A percentile compares a stretch with the other conserved stretches of the same genome.
Evolutionary conservation across 371 early-diverging fungal species (phyloP).

Genomic region (Lichtheimia ornata): DNA sequence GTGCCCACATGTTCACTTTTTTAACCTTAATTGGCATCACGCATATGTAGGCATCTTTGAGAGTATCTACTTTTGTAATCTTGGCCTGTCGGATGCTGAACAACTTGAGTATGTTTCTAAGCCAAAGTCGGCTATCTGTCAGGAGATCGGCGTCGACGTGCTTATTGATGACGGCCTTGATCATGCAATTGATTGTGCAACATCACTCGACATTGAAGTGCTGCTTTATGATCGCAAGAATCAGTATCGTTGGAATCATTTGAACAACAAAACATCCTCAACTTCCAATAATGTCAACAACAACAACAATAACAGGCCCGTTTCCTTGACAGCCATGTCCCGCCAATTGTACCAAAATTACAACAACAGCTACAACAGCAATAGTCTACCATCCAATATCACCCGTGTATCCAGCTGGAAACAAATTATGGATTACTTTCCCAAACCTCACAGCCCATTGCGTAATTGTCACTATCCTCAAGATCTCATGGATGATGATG

Average conservation of each 20-base stretch:
- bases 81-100: conserved; percentile 45
- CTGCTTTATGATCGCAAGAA: conserved; percentile 53
- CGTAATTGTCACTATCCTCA: conserved; percentile 33
- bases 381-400: conserved; percentile 35
- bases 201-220: conserved; percentile 45
- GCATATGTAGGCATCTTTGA: conserved; percentile 45
- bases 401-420: conserved; percentile 46
- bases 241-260: conserved; percentile 51
- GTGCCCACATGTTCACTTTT: not conserved
- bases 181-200: conserved; percentile 50
- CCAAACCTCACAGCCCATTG: conserved; percentile 44
- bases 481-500: conserved; percentile 25
- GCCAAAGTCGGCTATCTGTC: conserved; percentile 53
- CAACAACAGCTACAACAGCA: not conserved
- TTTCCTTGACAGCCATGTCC: conserved; percentile 30
- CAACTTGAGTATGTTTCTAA: conserved; percentile 49
- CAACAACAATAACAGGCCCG: not conserved
- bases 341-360: conserved; percentile 26
- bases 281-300: no score
- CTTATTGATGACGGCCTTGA: conserved; percentile 54
- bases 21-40: not conserved
- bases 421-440: conserved; percentile 45
- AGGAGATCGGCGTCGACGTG: conserved; percentile 53
- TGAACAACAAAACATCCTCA: not conserved
- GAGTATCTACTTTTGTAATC: conserved; percentile 58